A percentile compares a stretch with the other conserved stretches of the same genome.
These are phyloP conservation scores for Monilinia laxa DNA, from an alignment of 2,329 filamentous ascomycete species.

Conservation along the genomic window DNA sequence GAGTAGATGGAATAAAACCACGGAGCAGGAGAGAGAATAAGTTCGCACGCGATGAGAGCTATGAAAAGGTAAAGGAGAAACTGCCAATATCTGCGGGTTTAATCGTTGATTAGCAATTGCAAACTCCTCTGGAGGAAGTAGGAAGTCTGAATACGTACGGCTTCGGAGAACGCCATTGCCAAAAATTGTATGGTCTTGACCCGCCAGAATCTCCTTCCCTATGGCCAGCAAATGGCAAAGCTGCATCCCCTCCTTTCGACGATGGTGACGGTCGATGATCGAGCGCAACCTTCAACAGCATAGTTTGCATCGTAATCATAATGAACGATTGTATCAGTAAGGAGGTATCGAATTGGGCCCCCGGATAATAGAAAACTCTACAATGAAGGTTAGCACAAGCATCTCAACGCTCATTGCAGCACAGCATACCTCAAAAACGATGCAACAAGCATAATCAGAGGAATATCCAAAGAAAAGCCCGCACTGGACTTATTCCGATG, in stretches of 20 bases:
- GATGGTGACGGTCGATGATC: constrained; percentile 63
- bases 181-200: constrained; percentile 71
- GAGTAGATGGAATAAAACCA: constrained; percentile 66
- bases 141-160: constrained; percentile 48
- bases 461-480: constrained; percentile 69
- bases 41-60: constrained; percentile 60
- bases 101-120: constrained; percentile 13
- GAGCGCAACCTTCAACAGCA: constrained; percentile 66
- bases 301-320: constrained; percentile 63
- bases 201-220: constrained; percentile 41
- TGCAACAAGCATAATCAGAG: constrained; percentile 69
- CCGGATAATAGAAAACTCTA: constrained; percentile 70
- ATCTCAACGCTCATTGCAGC: neutral
- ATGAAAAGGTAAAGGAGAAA: constrained; percentile 69
- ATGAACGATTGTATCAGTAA: constrained; percentile 64
- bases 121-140: neutral
- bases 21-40: constrained; percentile 61
- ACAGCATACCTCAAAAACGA: constrained; percentile 59
- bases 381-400: constrained; percentile 5
- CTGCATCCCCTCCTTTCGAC: constrained; percentile 59
- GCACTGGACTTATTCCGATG: constrained; percentile 62
- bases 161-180: constrained; percentile 74
- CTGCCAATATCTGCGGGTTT: constrained; percentile 65
- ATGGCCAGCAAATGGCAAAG: constrained; percentile 58
- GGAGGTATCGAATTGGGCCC: constrained; percentile 62